Conservation (phyloP, 495 filamentous ascomycete genomes). For the Cairneyella variabilis region DNA sequence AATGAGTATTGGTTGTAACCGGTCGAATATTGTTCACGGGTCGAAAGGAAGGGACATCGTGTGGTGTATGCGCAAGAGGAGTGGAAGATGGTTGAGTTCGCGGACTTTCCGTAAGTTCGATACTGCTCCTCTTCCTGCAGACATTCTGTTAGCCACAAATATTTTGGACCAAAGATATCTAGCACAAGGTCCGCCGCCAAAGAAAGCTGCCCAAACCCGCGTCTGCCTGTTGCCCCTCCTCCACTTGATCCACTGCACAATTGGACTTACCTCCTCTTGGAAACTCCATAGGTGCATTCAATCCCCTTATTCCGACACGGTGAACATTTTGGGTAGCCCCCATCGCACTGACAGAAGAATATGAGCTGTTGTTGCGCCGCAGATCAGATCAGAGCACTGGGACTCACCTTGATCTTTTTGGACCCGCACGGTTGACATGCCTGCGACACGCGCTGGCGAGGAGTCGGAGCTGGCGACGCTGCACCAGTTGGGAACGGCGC, state of each 20-base stretch:
- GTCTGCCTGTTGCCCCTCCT: too few relatives aligned
- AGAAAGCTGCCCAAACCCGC: too few relatives aligned
- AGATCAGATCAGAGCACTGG: neutral
- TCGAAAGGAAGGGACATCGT: neutral
- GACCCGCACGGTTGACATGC: constrained; percentile 19
- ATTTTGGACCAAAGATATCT: neutral
- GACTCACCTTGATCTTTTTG: constrained; percentile 23
- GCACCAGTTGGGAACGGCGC: too few relatives aligned
- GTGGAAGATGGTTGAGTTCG: neutral
- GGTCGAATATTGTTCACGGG: neutral
- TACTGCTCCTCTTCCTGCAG: neutral
- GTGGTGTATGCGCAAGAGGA: neutral
- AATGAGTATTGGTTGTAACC: too few relatives aligned
- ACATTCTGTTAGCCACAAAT: too few relatives aligned
- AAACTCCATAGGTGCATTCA: constrained; percentile 21
- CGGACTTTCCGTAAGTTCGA: neutral
- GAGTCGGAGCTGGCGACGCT: constrained; percentile 1
- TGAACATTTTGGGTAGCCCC: constrained; percentile 11
- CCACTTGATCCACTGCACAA: too few relatives aligned
- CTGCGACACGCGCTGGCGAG: constrained; percentile 23
- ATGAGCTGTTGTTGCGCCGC: neutral
- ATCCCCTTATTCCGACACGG: constrained; percentile 9
- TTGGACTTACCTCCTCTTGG: constrained; percentile 23
- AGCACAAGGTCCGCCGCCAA: too few relatives aligned
- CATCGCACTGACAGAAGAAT: constrained; percentile 20